Base-by-base conservation (phyloP, 2,329 filamentous ascomycete species). In the Trichoderma oligosporum region DNA sequence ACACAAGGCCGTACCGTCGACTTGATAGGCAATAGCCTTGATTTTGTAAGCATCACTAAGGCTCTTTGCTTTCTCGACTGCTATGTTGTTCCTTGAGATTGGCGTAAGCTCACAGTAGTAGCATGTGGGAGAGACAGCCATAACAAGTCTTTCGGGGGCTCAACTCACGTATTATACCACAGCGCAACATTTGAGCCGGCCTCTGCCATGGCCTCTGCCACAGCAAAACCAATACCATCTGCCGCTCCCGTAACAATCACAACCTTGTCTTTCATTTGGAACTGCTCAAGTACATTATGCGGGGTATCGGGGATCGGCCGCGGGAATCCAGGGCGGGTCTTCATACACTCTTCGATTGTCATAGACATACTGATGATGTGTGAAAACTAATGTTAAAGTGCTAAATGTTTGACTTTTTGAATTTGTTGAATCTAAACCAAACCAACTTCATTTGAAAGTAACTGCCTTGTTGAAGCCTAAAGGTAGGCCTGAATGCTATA, bases 181-280 rank as follows among this genome's bases (percentile, higher is more conserved):
- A 53, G 18, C 2, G 49, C 49, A 16, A 53, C 36, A 31, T 53
- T 33, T 33, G 49, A 36, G 4, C 49, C 49, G 9, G 49, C 49
- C 14, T 53, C 49, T 9, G 38, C 49, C 38, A 53, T 42, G 0
- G 36, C 49, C 49, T 53, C 49, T 14, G 38, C 25, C 27, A 53
- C 49, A 16, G 49, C 49, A 18, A 53, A 27, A 4, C 49, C 49
- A 14, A 53, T 53, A 7, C 49, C 49, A 42, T 53, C 49, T 16
- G 49, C 38, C 3, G 49, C 49, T 24, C 49, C 49, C 5, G 36
- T 53, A n/a, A 53, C 18, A 1, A 53, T 12, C 14, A 53, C 49
- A 2, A 53, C 49, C 38, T 53, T 53, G 49, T 33, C 49, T 27
- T 22, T 42, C 49, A 53, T 53, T 22, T 42, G 36, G 38, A 53